Evolutionary conservation across 1,139 yeast species (phyloP), one percentile per base, ranked within the genome.

Genomic region (Geotrichum klebahnii): DNA sequence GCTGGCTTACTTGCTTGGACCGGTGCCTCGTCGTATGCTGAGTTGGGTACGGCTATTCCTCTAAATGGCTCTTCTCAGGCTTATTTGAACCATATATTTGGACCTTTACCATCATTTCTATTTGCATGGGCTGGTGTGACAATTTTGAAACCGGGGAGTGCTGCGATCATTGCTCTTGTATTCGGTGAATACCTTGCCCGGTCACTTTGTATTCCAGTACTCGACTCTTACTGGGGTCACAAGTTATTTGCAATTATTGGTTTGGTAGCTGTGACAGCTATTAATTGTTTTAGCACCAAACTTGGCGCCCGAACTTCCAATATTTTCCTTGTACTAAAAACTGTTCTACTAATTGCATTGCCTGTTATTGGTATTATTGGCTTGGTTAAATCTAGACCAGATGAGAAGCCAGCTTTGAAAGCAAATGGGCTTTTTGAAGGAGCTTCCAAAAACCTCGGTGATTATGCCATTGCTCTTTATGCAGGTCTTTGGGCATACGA

Each of bases 401-500:
- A 58, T 3, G 63, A 64, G 28, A 62, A 67, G 4, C 55, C 62
- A 28, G 57, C 58, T 8, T 50, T 58, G 42, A 31, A 56, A 9
- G 48, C 55, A 2, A 52, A 53, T 8, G 61, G 61, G 10, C 47
- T 61, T 39, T 67, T 67, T 51, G 58, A 57, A 8, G 71, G 68
- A 1, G 58, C 69, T 0, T 59, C 67, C 3, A 51, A 51, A 5
- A 55, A 63, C 10, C 47, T 68, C 9, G 67, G 70, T 22, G 62
- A 63, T 32, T 63, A 67, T 41, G 71, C 74, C 2, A 61, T 67
- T 12, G 75, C 75, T 0, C 56, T 72, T 14, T 71, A 69, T 53
- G 74, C 73, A 1, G 75, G 72, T 0, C 58, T 72, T 2, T 71
- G 75, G 75, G 75, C 75, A 1, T 71, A 68, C 51, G 75, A 71